A percentile compares a stretch with the other conserved stretches of the same genome.
Evolutionary conservation across 164 flowering plant genomes (phyloP).

Genomic region (Stephania japonica): DNA sequence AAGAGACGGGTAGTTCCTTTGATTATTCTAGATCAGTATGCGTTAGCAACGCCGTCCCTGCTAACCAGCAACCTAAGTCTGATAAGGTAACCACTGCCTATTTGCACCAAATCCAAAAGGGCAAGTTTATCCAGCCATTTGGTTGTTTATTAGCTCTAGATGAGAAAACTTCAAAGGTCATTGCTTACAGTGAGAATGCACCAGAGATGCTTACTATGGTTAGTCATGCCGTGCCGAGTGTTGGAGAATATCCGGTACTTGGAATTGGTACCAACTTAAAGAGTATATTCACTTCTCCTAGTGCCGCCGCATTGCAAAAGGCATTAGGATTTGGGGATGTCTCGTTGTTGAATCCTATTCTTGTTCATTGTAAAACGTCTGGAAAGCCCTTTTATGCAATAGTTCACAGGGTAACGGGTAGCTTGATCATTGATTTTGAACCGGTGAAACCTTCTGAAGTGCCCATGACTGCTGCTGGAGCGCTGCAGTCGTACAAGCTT

Average conservation of each 20-base stretch:
- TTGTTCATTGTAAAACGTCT: conserved; percentile 80
- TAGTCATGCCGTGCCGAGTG: conserved; percentile 83
- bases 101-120: conserved; percentile 81
- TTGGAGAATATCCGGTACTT: conserved; percentile 65
- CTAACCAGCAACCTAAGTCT: conserved; percentile 45
- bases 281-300: conserved; percentile 66
- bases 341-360: conserved; percentile 68
- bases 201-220: conserved; percentile 85
- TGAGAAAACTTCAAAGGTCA: conserved; percentile 66
- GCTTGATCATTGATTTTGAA: conserved; percentile 75
- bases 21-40: conserved; percentile 77
- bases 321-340: conserved; percentile 73
- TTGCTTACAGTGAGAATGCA: conserved; percentile 85
- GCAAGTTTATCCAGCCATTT: conserved; percentile 70
- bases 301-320: conserved; percentile 73
- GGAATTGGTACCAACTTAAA: conserved; percentile 74
- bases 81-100: conserved; percentile 72
- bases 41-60: conserved; percentile 19
- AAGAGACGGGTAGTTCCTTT: conserved; percentile 76
- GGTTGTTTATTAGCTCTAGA: conserved; percentile 82
- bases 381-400: conserved; percentile 90
- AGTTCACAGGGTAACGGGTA: conserved; percentile 66
- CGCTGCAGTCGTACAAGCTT: conserved; percentile 81
- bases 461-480: conserved; percentile 92
- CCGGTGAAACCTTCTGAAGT: conserved; percentile 83